Percentiles rank a stretch among this genome's conserved stretches.
These are phyloP conservation scores for Lepidopterella palustris DNA, from an alignment of 495 filamentous ascomycete species.

Conservation along the genomic window DNA sequence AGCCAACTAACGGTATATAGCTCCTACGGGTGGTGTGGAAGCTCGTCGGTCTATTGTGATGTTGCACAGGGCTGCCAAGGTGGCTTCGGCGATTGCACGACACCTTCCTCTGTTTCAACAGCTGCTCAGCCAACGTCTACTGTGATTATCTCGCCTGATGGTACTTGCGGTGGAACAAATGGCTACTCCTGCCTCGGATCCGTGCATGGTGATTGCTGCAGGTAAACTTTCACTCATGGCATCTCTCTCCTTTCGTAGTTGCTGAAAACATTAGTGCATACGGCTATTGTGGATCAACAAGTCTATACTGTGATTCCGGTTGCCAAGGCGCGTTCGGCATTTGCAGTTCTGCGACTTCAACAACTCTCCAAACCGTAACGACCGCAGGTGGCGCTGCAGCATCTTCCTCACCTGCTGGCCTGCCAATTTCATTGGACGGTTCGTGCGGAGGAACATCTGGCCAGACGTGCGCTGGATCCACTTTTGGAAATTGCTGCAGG, in stretches of 20 bases:
- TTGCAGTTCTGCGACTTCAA: background rate
- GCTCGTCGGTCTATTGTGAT: conserved; percentile 4
- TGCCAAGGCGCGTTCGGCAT: background rate
- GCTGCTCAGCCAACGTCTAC: background rate
- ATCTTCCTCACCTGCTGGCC: too few relatives aligned
- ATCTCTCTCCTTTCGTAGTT: background rate
- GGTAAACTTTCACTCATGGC: background rate
- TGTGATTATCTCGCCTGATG: background rate
- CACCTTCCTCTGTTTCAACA: background rate
- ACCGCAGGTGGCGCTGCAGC: too few relatives aligned
- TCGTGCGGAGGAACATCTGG: conserved; percentile 23
- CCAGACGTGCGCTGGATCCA: conserved; percentile 16
- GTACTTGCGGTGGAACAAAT: background rate
- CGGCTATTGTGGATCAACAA: background rate
- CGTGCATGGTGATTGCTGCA: background rate
- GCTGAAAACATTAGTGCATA: background rate
- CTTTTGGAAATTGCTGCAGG: conserved; percentile 29
- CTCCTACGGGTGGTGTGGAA: conserved; percentile 11
- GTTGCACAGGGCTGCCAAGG: conserved; percentile 11
- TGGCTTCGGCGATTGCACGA: conserved; percentile 11
- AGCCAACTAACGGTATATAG: background rate
- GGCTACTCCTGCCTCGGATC: background rate
- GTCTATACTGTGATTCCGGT: background rate
- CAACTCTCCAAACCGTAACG: background rate
- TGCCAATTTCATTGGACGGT: conserved; percentile 19